phyloP scores from a whole-genome alignment of 495 filamentous ascomycete species.

The Penicillium macrosclerotiorum region DNA sequence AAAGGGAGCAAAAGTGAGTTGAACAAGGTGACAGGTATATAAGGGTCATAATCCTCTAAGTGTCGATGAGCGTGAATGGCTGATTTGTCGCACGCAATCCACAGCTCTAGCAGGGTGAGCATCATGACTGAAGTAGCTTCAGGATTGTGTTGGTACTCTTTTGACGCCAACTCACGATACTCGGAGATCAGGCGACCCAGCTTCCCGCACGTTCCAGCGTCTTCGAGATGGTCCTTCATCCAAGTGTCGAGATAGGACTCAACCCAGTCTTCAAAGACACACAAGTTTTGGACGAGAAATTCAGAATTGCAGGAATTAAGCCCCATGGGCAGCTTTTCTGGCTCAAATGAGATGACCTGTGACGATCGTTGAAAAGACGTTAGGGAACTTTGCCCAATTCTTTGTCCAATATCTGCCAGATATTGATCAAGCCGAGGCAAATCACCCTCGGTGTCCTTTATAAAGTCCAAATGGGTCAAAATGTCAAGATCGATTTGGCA shows the following conservation, averaged over 20 bases:
- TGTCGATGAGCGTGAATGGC: conserved; percentile 38
- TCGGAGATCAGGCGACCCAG: conserved; percentile 24
- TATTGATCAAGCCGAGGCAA: conserved; percentile 10
- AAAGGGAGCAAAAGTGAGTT: conserved; percentile 49
- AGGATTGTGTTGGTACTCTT: conserved; percentile 41
- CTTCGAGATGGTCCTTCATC: conserved; percentile 24
- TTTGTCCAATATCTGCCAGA: neutral
- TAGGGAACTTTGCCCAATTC: neutral
- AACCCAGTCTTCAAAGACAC: conserved; percentile 46
- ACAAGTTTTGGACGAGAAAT: conserved; percentile 11
- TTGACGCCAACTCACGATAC: conserved; percentile 31
- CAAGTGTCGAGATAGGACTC: conserved; percentile 30
- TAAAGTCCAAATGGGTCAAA: conserved; percentile 3
- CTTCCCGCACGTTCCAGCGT: conserved; percentile 21
- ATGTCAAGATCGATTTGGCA: neutral
- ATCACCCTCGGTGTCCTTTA: neutral
- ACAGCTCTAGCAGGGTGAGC: conserved; percentile 60
- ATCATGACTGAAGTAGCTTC: conserved; percentile 58
- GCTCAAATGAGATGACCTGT: neutral
- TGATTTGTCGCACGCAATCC: conserved; percentile 58
- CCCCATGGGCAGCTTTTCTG: neutral
- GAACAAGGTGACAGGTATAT: conserved; percentile 42
- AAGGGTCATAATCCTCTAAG: conserved; percentile 51
- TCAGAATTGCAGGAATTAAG: neutral
- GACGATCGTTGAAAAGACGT: conserved; percentile 3